Evolutionary conservation across 2,329 filamentous ascomycete genomes (phyloP).

Genomic region (Fusarium metavorans): DNA sequence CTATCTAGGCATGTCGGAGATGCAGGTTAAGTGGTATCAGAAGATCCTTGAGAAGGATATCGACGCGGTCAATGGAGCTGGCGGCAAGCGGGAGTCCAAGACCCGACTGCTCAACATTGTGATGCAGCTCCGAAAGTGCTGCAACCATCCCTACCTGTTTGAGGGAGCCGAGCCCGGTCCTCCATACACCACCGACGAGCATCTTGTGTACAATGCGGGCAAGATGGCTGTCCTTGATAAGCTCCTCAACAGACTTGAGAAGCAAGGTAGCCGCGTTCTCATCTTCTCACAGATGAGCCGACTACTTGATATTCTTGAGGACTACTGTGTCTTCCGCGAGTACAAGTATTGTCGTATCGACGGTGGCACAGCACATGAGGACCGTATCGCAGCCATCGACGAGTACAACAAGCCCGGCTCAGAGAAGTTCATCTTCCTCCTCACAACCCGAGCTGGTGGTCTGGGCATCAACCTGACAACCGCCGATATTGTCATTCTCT

Average conservation of each 20-base stretch:
- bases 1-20: constrained; percentile 98
- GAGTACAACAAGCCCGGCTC: constrained; percentile 97
- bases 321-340: constrained; percentile 96
- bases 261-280: constrained; percentile 91
- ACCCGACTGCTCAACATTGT: constrained; percentile 97
- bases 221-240: constrained; percentile 99
- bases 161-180: constrained; percentile 97
- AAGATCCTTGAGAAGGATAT: constrained; percentile 99
- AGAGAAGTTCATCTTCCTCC: constrained; percentile 95
- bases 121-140: constrained; percentile 99
- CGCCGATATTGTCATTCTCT: constrained; percentile 95
- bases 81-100: constrained; percentile 97
- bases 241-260: constrained; percentile 84
- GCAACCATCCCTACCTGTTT: constrained; percentile 98
- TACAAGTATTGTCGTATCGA: constrained; percentile 98
- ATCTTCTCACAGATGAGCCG: constrained; percentile 99
- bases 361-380: constrained; percentile 95
- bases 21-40: constrained; percentile 99
- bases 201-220: constrained; percentile 90
- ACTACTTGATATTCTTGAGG: constrained; percentile 94
- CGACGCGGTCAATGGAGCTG: constrained; percentile 96
- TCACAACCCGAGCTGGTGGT: constrained; percentile 95
- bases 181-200: constrained; percentile 97
- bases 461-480: constrained; percentile 96
- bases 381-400: constrained; percentile 96